These are phyloP conservation scores for Gymnopilus junonius DNA, from an alignment of 768 basidiomycete species.

Conservation along the genomic window DNA sequence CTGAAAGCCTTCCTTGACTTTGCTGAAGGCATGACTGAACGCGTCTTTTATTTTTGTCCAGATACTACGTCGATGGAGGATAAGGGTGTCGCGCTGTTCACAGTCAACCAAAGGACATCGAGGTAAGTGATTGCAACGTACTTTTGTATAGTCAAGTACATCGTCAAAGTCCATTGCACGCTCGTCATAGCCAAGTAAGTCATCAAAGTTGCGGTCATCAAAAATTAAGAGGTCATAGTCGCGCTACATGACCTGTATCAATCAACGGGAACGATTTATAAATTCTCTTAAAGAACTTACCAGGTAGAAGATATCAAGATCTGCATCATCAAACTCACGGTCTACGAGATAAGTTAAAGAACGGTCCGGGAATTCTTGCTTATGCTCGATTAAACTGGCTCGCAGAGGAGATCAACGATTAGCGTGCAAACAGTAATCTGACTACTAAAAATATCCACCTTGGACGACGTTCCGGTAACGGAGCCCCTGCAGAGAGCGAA, in stretches of 20 bases:
- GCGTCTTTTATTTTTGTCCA: conserved; percentile 11
- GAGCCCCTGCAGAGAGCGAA: not conserved
- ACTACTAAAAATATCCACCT: not conserved
- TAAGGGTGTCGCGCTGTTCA: not conserved
- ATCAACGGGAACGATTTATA: no score
- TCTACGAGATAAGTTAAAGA: not conserved
- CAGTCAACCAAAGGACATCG: not conserved
- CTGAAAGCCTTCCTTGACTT: not conserved
- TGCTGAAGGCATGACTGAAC: not conserved
- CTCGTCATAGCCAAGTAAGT: not conserved
- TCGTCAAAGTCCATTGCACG: not conserved
- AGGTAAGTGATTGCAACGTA: not conserved
- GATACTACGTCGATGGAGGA: conserved; percentile 7
- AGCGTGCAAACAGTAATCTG: not conserved
- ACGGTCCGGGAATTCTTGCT: not conserved
- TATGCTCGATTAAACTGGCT: not conserved
- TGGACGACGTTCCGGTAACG: not conserved
- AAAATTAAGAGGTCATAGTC: not conserved
- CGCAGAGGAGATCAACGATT: not conserved
- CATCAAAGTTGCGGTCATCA: not conserved
- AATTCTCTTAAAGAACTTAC: not conserved
- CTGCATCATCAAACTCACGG: not conserved
- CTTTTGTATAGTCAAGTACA: not conserved
- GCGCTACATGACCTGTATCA: not conserved
- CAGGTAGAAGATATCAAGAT: not conserved